phyloP scores from a whole-genome alignment of 768 basidiomycete genomes.

The Cantharellus cinnabarinus region DNA sequence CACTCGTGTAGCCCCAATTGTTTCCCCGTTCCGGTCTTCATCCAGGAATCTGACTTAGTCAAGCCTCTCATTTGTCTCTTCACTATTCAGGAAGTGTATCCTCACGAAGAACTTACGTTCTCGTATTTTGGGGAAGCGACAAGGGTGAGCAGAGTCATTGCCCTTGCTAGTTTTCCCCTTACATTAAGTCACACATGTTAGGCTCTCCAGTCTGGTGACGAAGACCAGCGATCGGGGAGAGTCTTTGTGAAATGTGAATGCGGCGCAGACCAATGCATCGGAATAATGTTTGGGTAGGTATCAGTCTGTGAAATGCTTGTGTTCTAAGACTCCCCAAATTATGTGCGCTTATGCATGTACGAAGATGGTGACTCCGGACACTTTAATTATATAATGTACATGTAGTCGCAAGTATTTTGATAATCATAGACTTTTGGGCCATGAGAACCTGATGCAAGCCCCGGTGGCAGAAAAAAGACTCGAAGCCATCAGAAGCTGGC shows the following conservation, averaged over 20 bases:
- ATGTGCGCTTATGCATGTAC: too few relatives aligned
- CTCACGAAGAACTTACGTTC: conserved; percentile 56
- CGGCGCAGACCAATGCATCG: conserved; percentile 9
- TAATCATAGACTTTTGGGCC: too few relatives aligned
- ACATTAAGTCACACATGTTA: conserved; percentile 20
- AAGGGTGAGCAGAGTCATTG: conserved; percentile 23
- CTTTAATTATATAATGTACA: too few relatives aligned
- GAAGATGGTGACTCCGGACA: too few relatives aligned
- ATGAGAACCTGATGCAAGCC: neutral
- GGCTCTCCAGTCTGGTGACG: neutral
- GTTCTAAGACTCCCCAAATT: neutral
- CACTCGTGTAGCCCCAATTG: conserved; percentile 86
- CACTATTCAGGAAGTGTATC: conserved; percentile 38
- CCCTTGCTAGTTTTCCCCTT: conserved; percentile 9
- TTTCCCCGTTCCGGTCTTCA: conserved; percentile 46
- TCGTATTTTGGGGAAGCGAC: conserved; percentile 26
- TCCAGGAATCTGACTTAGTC: conserved; percentile 51
- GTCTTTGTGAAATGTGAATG: conserved; percentile 11
- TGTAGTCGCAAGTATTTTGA: too few relatives aligned
- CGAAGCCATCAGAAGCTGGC: neutral
- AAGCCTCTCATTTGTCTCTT: conserved; percentile 55
- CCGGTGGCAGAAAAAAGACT: neutral
- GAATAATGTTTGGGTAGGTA: neutral
- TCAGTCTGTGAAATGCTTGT: neutral
- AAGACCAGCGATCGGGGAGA: conserved; percentile 7